Conservation (phyloP, 2,329 filamentous ascomycete species). For the Penicillium corylophilum region DNA sequence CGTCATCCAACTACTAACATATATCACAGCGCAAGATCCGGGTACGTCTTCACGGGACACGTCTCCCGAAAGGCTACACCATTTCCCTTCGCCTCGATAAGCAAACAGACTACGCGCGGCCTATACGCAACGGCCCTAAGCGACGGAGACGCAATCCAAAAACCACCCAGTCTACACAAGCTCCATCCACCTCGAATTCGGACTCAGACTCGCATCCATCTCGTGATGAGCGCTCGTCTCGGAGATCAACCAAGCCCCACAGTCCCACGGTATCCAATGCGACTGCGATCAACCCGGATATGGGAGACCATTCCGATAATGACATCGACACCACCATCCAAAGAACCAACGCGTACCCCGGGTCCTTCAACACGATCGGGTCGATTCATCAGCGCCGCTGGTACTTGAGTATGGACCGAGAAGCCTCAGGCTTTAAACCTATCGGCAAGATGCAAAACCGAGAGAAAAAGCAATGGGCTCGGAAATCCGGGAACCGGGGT, state of each 20-base stretch:
- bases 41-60: conserved; percentile 54
- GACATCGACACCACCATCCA: conserved; percentile 56
- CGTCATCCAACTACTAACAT: neutral
- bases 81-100: conserved; percentile 52
- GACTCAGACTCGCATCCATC: conserved; percentile 15
- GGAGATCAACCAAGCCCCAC: neutral
- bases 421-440: conserved; percentile 55
- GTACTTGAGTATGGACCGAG: conserved; percentile 64
- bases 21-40: conserved; percentile 54
- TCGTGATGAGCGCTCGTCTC: neutral
- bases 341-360: conserved; percentile 63
- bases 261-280: neutral
- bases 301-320: conserved; percentile 13
- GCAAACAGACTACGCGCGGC: conserved; percentile 15
- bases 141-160: conserved; percentile 16
- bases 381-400: conserved; percentile 67
- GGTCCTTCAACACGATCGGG: conserved; percentile 64
- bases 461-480: conserved; percentile 30
- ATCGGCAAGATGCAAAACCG: conserved; percentile 11
- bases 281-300: conserved; percentile 1
- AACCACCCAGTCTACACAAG: neutral
- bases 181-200: conserved; percentile 20
- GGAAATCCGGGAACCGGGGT: conserved; percentile 21
- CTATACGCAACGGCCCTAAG: conserved; percentile 19
- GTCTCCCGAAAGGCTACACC: conserved; percentile 55